phyloP scores from a whole-genome alignment of 805 yeast genomes.

The Kuraishia borneana region DNA sequence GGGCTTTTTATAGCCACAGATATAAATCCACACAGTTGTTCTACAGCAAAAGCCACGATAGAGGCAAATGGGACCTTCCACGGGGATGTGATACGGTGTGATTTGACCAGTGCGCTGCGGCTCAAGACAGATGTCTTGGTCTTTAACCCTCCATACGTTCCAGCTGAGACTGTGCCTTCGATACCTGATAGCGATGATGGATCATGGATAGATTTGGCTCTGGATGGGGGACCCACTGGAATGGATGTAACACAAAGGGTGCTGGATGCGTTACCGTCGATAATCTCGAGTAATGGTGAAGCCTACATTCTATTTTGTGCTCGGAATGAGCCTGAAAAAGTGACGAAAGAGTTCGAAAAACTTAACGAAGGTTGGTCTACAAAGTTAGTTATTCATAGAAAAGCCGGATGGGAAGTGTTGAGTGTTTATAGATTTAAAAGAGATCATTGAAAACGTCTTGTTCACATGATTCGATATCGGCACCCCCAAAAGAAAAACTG shows the following conservation, averaged over 20 bases:
- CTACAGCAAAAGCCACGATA: conserved; percentile 32
- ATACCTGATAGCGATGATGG: conserved; percentile 38
- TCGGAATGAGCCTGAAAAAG: conserved; percentile 65
- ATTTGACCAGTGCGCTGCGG: conserved; percentile 36
- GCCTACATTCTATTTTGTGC: conserved; percentile 92
- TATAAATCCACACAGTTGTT: conserved; percentile 69
- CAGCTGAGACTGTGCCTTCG: conserved; percentile 65
- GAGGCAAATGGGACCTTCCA: conserved; percentile 9
- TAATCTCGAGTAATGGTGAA: conserved; percentile 49
- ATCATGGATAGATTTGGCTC: conserved; percentile 81
- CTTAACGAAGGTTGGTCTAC: conserved; percentile 38
- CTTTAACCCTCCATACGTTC: conserved; percentile 97
- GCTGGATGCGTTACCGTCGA: conserved; percentile 37
- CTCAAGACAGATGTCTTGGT: conserved; percentile 56
- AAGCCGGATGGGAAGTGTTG: conserved; percentile 94
- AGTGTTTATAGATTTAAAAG: conserved; percentile 57
- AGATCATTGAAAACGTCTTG: conserved; percentile 52
- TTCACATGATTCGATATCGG: conserved; percentile 35
- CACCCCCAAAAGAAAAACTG: conserved; percentile 36
- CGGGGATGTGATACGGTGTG: conserved; percentile 42
- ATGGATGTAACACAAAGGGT: conserved; percentile 74
- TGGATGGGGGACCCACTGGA: conserved; percentile 83
- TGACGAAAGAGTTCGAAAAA: conserved; percentile 33
- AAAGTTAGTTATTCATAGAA: conserved; percentile 45
- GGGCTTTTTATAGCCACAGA: conserved; percentile 63